Evolutionary conservation across 2,329 filamentous ascomycete species (phyloP), one percentile per base, ranked within the genome.

Genomic region (Ceratocystis albifundus): DNA sequence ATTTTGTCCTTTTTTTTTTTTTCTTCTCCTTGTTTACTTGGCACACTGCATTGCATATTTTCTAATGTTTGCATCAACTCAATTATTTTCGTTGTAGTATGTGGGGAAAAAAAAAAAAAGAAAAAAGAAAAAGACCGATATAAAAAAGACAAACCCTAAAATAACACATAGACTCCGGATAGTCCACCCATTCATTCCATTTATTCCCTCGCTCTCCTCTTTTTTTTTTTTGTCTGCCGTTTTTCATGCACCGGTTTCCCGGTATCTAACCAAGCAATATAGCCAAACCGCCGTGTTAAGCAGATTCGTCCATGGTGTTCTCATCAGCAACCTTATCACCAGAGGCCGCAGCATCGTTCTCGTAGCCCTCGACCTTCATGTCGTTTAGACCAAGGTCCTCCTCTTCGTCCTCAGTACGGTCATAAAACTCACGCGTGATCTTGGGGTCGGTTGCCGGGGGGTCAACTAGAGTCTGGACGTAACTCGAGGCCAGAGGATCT

Each of bases 401-500:
- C 76, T 96, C 90, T 74, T 99, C 94, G 74, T 96, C 89, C 0
- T 88, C 85, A 0, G 93, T 96, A 68, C 94, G 83, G 68, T 88
- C 84, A 74, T 99, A 99, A 36, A 89, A 88, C 76, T 90, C 89
- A 2, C 84, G 81, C 67, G 82, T 85, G 74, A 99, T 88, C 76
- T 94, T 88, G 17, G 87, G 87, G 73, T 99, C 94, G 0, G 79
- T 77, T 61, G 81, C 72, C 44, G 79, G 79, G 1, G 88, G 87
- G 70, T 91, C 88, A 28, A 90, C 88, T 68, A 96, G 81, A 72
- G 92, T 90, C 78, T 99, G 94, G 59, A 99, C 88, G 74, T 96
- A 99, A 73, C 90, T 96, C 74, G 89, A 89, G 10, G 92, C 94
- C 69, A 97, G 79, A 0, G 94, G 94, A 74, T 99, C 94, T 69